Evolutionary conservation across 305 asterid species (phyloP), one percentile per base, ranked within the genome.

Genomic region (Ilex paraguariensis): DNA sequence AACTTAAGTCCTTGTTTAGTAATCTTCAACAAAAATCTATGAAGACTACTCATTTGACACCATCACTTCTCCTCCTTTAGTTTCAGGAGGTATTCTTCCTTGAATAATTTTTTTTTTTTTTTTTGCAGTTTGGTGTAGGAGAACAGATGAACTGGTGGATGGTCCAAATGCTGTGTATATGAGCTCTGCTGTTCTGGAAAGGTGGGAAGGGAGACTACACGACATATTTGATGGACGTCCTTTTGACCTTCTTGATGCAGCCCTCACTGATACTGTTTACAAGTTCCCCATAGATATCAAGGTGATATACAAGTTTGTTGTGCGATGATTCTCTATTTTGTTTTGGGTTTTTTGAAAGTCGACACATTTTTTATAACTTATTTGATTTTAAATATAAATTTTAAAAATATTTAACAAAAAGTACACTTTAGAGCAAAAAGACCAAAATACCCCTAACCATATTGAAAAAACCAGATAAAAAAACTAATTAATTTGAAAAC

Each of bases 101-200:
- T 68, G 28, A 21, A 21, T 21, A n/a, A n/a, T n/a, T n/a, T n/a
- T n/a, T n/a, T n/a, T 17, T 17, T 17, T 17, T 17, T 17, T 17
- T 8, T 33, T 30, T 77, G 61, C 80, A 88, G 95, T 88, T 44
- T 88, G 96, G 95, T 86, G 95, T 66, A 82, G 96, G 74, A 86
- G 96, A 64, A 86, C 95, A 0, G 96, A 88, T 73, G 96, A 88
- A 60, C 45, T 88, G 36, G 96, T 88, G 11, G 96, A 88, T 70
- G 96, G 95, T 6, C 96, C 96, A 0, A 86, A 84, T 28, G 88
- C 96, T 0, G 69, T 14, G 44, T 73, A 82, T 59, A 64, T 82
- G 13, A 82, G 63, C 73, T 73, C 89, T 6, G 61, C 73, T 12
- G 89, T 66, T 63, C 95, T 86, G 66, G 87, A 88, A 44, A 64